These are phyloP conservation scores for Colletotrichum scovillei DNA, from an alignment of 2,329 filamentous ascomycete genomes.

Conservation along the genomic window DNA sequence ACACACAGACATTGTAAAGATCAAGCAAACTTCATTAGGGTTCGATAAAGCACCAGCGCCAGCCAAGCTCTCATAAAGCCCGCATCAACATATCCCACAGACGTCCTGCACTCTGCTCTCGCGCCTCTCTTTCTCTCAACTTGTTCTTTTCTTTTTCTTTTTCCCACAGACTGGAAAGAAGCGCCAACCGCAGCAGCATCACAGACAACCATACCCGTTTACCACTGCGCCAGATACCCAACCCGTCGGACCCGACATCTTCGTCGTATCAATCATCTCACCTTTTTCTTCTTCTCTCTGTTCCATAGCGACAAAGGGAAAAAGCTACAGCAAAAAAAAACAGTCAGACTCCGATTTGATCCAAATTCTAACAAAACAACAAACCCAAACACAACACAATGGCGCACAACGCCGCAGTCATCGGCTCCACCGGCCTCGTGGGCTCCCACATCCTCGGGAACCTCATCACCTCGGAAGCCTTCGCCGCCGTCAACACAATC, in stretches of 20 bases:
- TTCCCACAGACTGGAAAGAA: slow-evolving; percentile 15
- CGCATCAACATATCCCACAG: slow-evolving; percentile 29
- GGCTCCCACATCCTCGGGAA: slow-evolving; percentile 80
- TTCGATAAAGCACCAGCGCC: neutral
- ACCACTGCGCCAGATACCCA: neutral
- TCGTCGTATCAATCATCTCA: slow-evolving; percentile 14
- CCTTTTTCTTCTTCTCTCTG: neutral
- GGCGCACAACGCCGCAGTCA: slow-evolving; percentile 48
- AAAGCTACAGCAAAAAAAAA: neutral
- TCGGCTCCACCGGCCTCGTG: slow-evolving; percentile 75
- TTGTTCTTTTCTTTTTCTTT: neutral
- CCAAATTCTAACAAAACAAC: neutral
- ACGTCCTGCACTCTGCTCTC: slow-evolving; percentile 17
- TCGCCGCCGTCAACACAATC: slow-evolving; percentile 70
- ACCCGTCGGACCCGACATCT: slow-evolving; percentile 6
- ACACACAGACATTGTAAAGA: slow-evolving; percentile 28
- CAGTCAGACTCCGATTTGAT: neutral
- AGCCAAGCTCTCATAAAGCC: slow-evolving; percentile 29
- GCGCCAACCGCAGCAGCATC: slow-evolving; percentile 21
- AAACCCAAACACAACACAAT: neutral
- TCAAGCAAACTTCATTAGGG: neutral
- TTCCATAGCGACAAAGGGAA: neutral
- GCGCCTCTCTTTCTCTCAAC: neutral
- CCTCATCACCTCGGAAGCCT: slow-evolving; percentile 66
- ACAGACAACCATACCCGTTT: slow-evolving; percentile 12